Base-by-base conservation (phyloP, 2,329 filamentous ascomycete species). In the Microcera coccophila region DNA sequence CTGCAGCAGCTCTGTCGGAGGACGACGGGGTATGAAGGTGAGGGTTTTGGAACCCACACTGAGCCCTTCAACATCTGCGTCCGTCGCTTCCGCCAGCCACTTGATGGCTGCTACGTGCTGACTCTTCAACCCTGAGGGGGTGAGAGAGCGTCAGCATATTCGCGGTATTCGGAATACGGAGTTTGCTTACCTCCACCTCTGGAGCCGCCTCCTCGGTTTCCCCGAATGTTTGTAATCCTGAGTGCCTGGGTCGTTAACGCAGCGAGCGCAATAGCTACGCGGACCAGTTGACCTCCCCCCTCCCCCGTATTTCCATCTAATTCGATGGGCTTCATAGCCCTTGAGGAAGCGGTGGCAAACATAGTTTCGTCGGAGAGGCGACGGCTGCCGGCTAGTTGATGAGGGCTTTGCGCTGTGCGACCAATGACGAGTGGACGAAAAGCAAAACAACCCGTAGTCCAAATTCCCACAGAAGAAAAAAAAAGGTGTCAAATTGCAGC, bases 251-350 rank as follows among this genome's bases (percentile, higher is more conserved):
- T 69, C 2, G 76, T 75, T 20, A 83, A 68, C 1, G 80, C 74
- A 10, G 79, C 73, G 5, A 84, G 64, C 2, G 69, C 69, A 26
- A 78, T 67, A 2, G 79, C 78, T 2, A 81, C 65, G 33, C 81
- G 66, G 1, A 83, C 72, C 0, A 84, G 61, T 50, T 84, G 80
- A 3, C 80, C 80, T 4, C 79, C 81, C 4, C 81, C 81, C 55
- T 83, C 79, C 1, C 79, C 79, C 0, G 71, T 76, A 11, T 70
- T 63, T 14, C 79, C 80, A 50, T 82, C 78, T 2, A 83, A 59
- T 39, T 70, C 64, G 18, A 81, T 68, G 7, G 58, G 47, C 32
- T 65, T 68, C 53, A 60, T 59, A 7, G 22, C 12, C 12, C 12
- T 26, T 26, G 22, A 7, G 22, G 22, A 26, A 26, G 22, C 12